phyloP scores from a whole-genome alignment of 2,329 filamentous ascomycete genomes.

The Erysiphe pulchra region DNA sequence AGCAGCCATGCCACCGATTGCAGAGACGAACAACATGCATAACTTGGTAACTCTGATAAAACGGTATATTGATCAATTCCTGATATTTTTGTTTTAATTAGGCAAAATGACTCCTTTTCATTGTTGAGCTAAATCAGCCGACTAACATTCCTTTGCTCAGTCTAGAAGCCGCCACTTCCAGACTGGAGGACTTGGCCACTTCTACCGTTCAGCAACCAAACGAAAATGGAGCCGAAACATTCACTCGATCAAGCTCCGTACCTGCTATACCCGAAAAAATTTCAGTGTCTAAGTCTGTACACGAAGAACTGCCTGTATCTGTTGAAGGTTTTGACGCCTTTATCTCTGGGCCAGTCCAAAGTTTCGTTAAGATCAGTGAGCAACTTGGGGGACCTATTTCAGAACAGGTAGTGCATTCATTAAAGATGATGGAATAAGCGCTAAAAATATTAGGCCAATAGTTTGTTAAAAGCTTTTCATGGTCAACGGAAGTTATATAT shows the following conservation, averaged over 20 bases:
- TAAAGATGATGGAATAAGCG: slow-evolving; percentile 1
- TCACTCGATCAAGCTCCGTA: slow-evolving; percentile 15
- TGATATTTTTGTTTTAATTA: slow-evolving; percentile 1
- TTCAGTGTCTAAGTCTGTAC: slow-evolving; percentile 18
- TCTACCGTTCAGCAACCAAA: slow-evolving; percentile 36
- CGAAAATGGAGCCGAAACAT: slow-evolving; percentile 17
- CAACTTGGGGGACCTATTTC: slow-evolving; percentile 53
- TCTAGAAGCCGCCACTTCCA: slow-evolving; percentile 87
- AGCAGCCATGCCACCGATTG: slow-evolving; percentile 15
- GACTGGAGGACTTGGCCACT: slow-evolving; percentile 85
- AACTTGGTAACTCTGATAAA: slow-evolving; percentile 96
- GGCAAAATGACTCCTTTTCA: slow-evolving; percentile 6
- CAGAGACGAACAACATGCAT: slow-evolving; percentile 72
- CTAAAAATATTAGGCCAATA: slow-evolving; percentile 18
- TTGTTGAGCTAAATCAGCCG: slow-evolving; percentile 7
- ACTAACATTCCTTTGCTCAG: slow-evolving; percentile 24
- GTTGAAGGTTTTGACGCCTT: slow-evolving; percentile 73
- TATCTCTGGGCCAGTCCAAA: slow-evolving; percentile 45
- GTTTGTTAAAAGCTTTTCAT: slow-evolving; percentile 40
- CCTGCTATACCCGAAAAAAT: slow-evolving; percentile 17
- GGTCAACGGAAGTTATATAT: slow-evolving; percentile 65
- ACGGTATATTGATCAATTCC: slow-evolving; percentile 34
- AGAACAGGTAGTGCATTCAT: slow-evolving; percentile 38
- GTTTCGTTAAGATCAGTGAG: slow-evolving; percentile 54
- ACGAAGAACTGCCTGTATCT: slow-evolving; percentile 39